These are phyloP conservation scores for Geranium brycei DNA, from an alignment of 345 rosid species.

Conservation along the genomic window DNA sequence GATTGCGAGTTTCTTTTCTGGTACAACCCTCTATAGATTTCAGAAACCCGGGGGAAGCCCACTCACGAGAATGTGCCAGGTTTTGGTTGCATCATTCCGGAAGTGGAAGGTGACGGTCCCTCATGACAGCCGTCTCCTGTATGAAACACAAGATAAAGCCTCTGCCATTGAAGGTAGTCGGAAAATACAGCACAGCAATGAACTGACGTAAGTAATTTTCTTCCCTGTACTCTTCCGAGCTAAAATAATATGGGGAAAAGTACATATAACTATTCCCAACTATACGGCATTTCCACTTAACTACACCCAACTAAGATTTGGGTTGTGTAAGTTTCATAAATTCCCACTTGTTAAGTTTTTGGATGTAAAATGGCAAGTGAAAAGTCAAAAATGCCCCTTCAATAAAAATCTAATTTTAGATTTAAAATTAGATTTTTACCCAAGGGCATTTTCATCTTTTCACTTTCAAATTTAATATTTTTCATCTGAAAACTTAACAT, in stretches of 20 bases:
- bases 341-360: neutral
- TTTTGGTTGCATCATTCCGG: conserved; percentile 60
- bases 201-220: conserved; percentile 37
- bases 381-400: too few species aligned
- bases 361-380: neutral
- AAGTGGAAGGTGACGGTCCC: conserved; percentile 53
- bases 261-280: neutral
- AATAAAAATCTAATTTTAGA: too few species aligned
- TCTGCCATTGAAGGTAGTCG: conserved; percentile 69
- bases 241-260: neutral
- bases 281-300: neutral
- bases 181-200: conserved; percentile 64
- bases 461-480: too few species aligned
- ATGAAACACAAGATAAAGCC: conserved; percentile 54
- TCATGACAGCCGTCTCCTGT: conserved; percentile 43
- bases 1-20: conserved; percentile 68
- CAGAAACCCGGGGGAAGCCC: conserved; percentile 95
- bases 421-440: too few species aligned
- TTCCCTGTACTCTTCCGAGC: neutral
- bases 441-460: too few species aligned
- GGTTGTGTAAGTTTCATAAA: neutral
- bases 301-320: too few species aligned
- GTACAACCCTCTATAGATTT: conserved; percentile 79
- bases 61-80: conserved; percentile 69
- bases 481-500: too few species aligned